Evolutionary conservation across 2,329 filamentous ascomycete species (phyloP).

Genomic region (Cladophialophora bantiana): DNA sequence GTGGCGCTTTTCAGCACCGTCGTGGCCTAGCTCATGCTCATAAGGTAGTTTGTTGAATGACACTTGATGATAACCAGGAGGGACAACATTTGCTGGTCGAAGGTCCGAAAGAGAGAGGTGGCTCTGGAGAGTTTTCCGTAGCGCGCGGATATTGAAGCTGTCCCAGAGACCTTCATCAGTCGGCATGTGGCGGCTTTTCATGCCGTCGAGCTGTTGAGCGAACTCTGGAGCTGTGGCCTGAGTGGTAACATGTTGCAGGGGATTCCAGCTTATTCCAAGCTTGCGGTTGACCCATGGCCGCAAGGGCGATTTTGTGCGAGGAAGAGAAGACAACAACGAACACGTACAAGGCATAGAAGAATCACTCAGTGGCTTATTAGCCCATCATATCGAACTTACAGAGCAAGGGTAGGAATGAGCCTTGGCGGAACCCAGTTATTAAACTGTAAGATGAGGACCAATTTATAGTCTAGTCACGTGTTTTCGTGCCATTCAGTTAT

Average conservation of each 20-base stretch:
- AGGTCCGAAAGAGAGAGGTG: slow-evolving; percentile 32
- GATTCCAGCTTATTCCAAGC: neutral
- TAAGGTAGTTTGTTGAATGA: slow-evolving; percentile 76
- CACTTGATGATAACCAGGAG: slow-evolving; percentile 79
- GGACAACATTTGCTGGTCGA: slow-evolving; percentile 43
- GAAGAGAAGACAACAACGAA: neutral
- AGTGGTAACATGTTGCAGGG: neutral
- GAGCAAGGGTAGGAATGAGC: neutral
- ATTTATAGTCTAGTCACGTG: neutral
- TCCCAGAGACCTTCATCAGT: slow-evolving; percentile 17
- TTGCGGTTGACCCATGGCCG: neutral
- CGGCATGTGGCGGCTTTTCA: slow-evolving; percentile 18
- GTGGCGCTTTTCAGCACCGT: slow-evolving; percentile 83
- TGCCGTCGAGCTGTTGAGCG: slow-evolving; percentile 12
- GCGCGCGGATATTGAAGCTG: slow-evolving; percentile 15
- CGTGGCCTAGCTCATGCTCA: slow-evolving; percentile 70
- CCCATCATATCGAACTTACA: neutral
- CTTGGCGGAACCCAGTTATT: too few relatives aligned
- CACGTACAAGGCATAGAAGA: neutral
- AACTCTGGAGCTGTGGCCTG: neutral
- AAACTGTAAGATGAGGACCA: too few relatives aligned
- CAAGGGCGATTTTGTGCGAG: neutral
- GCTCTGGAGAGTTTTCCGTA: slow-evolving; percentile 14
- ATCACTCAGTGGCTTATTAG: neutral
- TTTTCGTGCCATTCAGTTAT: neutral